A percentile compares a stretch with the other conserved stretches of the same genome.
These are phyloP conservation scores for Ploettnerulaceae sp. DNA, from an alignment of 2,329 filamentous ascomycete species.

Conservation along the genomic window DNA sequence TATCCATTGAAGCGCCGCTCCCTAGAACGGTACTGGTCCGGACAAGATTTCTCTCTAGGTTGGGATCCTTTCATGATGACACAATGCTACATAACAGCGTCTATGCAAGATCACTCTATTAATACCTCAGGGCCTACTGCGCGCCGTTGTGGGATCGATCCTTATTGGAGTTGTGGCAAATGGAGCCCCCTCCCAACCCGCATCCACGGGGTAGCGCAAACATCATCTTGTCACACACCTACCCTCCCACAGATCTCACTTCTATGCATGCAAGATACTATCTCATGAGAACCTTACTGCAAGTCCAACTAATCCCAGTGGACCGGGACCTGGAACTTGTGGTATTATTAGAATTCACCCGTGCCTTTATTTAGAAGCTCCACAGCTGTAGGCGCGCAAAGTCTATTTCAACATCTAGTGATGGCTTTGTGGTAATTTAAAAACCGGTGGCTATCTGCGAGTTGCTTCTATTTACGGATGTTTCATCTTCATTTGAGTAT, in stretches of 20 bases:
- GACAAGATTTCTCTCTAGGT: background rate
- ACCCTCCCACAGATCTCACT: constrained; percentile 10
- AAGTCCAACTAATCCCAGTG: constrained; percentile 2
- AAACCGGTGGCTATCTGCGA: background rate
- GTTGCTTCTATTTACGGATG: background rate
- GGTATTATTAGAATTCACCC: constrained; percentile 17
- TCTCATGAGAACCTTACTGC: constrained; percentile 10
- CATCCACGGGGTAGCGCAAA: constrained; percentile 5
- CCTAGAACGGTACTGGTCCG: background rate
- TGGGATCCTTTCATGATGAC: background rate
- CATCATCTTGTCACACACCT: background rate
- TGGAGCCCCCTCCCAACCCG: background rate
- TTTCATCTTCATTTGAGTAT: constrained; percentile 1
- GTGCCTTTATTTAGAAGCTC: constrained; percentile 11
- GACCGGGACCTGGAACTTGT: constrained; percentile 3
- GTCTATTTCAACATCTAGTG: constrained; percentile 12
- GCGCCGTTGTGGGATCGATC: background rate
- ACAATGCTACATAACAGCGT: constrained; percentile 8
- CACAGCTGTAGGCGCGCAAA: constrained; percentile 2
- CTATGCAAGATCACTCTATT: constrained; percentile 8
- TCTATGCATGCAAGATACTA: constrained; percentile 11
- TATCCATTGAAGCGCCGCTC: constrained; percentile 23
- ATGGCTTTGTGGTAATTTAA: background rate
- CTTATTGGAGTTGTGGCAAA: constrained; percentile 1
- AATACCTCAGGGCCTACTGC: background rate